Conservation (phyloP, 208 protist species). For the Trypanosomatidae sp. region DNA sequence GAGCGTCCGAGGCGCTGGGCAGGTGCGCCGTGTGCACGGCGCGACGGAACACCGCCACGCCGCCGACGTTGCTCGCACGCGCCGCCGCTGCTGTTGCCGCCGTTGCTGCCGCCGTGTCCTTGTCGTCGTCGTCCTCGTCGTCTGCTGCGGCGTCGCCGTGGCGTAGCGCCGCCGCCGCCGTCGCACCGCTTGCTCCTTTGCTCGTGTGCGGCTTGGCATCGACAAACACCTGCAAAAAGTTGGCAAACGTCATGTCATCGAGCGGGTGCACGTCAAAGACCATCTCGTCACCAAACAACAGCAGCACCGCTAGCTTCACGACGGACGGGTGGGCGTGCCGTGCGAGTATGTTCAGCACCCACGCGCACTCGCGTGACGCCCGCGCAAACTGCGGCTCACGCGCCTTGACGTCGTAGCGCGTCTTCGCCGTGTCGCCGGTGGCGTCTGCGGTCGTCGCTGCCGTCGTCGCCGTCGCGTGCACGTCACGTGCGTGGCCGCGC, state of each 20-base stretch:
- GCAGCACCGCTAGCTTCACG: conserved; percentile 72
- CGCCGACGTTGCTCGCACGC: conserved; percentile 13
- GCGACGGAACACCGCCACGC: conserved; percentile 72
- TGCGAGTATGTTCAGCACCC: conserved; percentile 62
- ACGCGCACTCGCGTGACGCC: conserved; percentile 58
- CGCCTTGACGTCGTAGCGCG: conserved; percentile 64
- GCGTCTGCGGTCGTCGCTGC: neutral
- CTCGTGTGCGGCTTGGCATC: conserved; percentile 51
- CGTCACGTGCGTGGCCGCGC: neutral
- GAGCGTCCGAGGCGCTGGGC: conserved; percentile 74
- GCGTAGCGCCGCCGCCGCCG: neutral
- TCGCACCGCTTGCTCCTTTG: neutral
- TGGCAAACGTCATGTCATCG: conserved; percentile 78
- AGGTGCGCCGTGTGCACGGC: conserved; percentile 41
- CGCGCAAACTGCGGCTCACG: conserved; percentile 80
- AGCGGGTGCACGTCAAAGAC: conserved; percentile 82
- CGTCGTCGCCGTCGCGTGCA: neutral
- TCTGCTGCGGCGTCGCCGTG: conserved; percentile 1
- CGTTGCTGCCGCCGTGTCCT: conserved; percentile 1
- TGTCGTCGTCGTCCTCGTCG: conserved; percentile 10
- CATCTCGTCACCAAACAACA: conserved; percentile 78
- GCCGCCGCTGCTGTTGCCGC: neutral
- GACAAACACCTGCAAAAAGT: conserved; percentile 86
- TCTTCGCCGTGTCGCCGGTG: neutral
- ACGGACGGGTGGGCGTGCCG: conserved; percentile 86